These are phyloP conservation scores for Amoeboaphelidium protococcarum DNA, from an alignment of 371 early-diverging fungal genomes.

Conservation along the genomic window DNA sequence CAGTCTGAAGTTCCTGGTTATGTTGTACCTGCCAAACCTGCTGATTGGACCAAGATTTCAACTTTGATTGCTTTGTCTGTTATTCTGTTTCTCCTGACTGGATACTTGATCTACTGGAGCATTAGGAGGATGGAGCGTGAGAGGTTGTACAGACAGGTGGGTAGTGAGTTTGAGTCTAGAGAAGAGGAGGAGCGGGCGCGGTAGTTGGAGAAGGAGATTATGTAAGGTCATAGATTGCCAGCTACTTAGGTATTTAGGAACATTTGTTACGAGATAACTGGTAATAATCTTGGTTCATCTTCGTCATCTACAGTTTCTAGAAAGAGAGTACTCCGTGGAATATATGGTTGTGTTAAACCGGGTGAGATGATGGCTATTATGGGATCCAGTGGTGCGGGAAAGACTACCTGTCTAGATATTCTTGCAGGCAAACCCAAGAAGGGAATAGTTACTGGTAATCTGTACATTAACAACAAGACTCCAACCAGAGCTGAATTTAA, in stretches of 20 bases:
- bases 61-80: not conserved
- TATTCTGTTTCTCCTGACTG: not conserved
- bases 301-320: too few species aligned
- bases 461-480: constrained; percentile 47
- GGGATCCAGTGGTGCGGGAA: constrained; percentile 32
- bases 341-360: constrained; percentile 39
- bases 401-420: constrained; percentile 62
- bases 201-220: not conserved
- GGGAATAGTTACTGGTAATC: constrained; percentile 56
- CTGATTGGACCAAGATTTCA: not conserved
- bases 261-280: not conserved
- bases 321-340: constrained; percentile 24
- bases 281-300: too few species aligned
- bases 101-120: not conserved
- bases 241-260: not conserved
- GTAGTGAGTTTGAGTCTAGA: not conserved
- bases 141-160: not conserved
- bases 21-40: not conserved
- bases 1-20: not conserved
- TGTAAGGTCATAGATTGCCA: not conserved
- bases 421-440: constrained; percentile 57
- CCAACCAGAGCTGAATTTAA: constrained; percentile 24
- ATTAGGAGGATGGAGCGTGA: not conserved
- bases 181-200: not conserved
- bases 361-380: constrained; percentile 63